These are phyloP conservation scores for Luzula sylvatica DNA, from an alignment of 176 grass and related monocot species.

Conservation along the genomic window DNA sequence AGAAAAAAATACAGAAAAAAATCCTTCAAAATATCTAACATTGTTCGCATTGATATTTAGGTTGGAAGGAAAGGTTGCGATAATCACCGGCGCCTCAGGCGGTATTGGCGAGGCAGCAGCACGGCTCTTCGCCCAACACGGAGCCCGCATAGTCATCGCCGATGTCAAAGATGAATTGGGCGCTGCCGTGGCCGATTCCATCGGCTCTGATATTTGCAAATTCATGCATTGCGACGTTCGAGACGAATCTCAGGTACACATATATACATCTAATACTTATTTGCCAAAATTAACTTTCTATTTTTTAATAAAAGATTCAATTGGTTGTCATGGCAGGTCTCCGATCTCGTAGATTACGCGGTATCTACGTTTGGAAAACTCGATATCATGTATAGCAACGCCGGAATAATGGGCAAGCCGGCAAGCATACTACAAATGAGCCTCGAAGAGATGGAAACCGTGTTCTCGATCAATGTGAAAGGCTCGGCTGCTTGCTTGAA, in stretches of 20 bases:
- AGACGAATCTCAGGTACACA: slow-evolving; percentile 54
- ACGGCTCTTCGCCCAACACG: slow-evolving; percentile 43
- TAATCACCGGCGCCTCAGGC: slow-evolving; percentile 57
- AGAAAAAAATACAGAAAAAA: no score
- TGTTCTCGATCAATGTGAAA: slow-evolving; percentile 55
- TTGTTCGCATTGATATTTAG: slow-evolving; percentile 7
- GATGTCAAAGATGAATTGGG: slow-evolving; percentile 61
- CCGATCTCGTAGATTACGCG: slow-evolving; percentile 15
- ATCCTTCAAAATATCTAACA: no score
- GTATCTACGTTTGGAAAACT: slow-evolving; percentile 40
- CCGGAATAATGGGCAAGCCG: slow-evolving; percentile 39
- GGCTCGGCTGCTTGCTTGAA: slow-evolving; percentile 42
- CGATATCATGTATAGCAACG: slow-evolving; percentile 66
- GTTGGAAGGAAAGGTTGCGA: slow-evolving; percentile 63
- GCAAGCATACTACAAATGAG: slow-evolving; percentile 29
- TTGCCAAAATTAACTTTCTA: no score
- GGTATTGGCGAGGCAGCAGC: slow-evolving; percentile 59
- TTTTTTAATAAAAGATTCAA: no score
- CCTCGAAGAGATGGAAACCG: slow-evolving; percentile 36
- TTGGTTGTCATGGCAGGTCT: no score
- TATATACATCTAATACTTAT: slow-evolving; percentile 10
- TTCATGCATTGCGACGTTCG: slow-evolving; percentile 59
- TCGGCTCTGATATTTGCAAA: slow-evolving; percentile 15
- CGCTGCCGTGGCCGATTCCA: slow-evolving; percentile 30
- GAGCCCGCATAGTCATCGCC: slow-evolving; percentile 54